Evolutionary conservation across 208 protist species (phyloP).

Genomic region (Leishmania turanica): DNA sequence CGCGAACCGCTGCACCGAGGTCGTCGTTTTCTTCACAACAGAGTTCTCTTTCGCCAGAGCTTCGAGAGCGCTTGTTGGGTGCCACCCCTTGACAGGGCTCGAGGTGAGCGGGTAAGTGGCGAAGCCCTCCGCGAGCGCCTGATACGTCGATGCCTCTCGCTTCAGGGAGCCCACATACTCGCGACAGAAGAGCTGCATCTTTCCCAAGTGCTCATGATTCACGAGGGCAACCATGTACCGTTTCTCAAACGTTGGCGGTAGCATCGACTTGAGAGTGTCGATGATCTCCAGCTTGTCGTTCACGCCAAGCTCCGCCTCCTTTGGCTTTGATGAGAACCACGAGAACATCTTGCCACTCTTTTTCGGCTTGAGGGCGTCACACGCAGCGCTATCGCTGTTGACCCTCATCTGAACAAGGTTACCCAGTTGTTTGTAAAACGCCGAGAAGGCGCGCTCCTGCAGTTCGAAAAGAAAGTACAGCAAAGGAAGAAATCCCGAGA

Average conservation of each 20-base stretch:
- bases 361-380: conserved; percentile 26
- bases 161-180: conserved; percentile 18
- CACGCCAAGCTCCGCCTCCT: conserved; percentile 27
- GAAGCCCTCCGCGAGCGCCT: conserved; percentile 21
- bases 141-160: conserved; percentile 17
- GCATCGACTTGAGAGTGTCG: conserved; percentile 9
- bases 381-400: conserved; percentile 19
- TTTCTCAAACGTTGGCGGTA: conserved; percentile 24
- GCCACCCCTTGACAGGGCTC: conserved; percentile 15
- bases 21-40: conserved; percentile 7
- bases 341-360: conserved; percentile 30
- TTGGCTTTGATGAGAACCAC: conserved; percentile 35
- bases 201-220: conserved; percentile 26
- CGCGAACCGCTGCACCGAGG: conserved; percentile 19
- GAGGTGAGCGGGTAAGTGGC: conserved; percentile 3
- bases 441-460: conserved; percentile 19
- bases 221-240: conserved; percentile 31
- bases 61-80: conserved; percentile 16
- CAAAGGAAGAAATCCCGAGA: conserved; percentile 28
- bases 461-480: conserved; percentile 38
- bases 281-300: conserved; percentile 31
- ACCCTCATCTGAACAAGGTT: conserved; percentile 12
- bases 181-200: conserved; percentile 25
- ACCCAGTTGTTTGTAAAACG: conserved; percentile 28
- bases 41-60: conserved; percentile 3